phyloP scores from a whole-genome alignment of 495 filamentous ascomycete genomes.

The Trichoderma asperelloides region DNA sequence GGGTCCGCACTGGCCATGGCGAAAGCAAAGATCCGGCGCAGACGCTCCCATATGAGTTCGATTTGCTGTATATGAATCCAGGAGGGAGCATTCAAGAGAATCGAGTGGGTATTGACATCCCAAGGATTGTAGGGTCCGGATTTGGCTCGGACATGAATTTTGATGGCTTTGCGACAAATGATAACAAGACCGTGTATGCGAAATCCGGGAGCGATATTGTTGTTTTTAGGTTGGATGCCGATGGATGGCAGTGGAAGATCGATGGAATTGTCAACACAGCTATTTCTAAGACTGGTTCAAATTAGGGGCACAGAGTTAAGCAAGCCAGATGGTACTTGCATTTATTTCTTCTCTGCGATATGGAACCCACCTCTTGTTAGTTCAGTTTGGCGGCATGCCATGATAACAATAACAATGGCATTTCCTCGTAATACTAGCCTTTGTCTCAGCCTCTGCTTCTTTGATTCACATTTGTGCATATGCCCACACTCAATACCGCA shows the following conservation, averaged over 20 bases:
- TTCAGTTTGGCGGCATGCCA: background rate
- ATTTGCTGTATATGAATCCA: background rate
- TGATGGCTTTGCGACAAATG: background rate
- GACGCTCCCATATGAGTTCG: background rate
- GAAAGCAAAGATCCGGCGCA: background rate
- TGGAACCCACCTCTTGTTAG: background rate
- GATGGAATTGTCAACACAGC: slow-evolving; percentile 4
- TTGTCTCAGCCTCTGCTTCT: background rate
- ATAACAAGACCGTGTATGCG: background rate
- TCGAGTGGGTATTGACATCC: background rate
- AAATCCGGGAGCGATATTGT: background rate
- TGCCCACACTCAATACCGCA: background rate
- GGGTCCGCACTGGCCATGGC: background rate
- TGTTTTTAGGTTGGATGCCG: background rate
- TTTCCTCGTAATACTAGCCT: background rate
- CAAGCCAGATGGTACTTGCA: too few species aligned
- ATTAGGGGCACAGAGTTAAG: background rate
- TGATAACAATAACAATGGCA: background rate
- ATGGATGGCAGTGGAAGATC: background rate
- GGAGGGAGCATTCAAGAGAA: background rate
- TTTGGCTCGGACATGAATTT: background rate
- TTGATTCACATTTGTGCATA: background rate
- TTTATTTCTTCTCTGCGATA: background rate
- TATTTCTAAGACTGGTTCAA: background rate
- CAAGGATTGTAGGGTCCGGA: background rate